Evolutionary conservation across 2,329 filamentous ascomycete species (phyloP).

Genomic region (Epichloe scottii): DNA sequence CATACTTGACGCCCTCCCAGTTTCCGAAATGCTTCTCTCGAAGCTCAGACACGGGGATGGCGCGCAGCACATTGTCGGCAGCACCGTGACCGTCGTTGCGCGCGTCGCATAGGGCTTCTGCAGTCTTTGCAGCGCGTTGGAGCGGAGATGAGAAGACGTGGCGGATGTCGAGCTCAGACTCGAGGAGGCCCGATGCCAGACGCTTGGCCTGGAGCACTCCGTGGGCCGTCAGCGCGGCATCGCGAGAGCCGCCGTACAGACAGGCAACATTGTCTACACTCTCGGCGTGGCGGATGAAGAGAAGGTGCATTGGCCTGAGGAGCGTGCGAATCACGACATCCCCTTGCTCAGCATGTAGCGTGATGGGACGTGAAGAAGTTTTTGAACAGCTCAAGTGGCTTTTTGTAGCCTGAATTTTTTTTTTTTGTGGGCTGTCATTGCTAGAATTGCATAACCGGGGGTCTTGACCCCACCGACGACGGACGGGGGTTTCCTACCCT

Average conservation of each 20-base stretch:
- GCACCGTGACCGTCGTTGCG: conserved; percentile 24
- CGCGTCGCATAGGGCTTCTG: conserved; percentile 48
- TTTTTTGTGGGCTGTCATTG: neutral
- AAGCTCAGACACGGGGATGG: conserved; percentile 29
- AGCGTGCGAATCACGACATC: neutral
- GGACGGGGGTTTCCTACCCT: too few species aligned
- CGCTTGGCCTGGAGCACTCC: conserved; percentile 67
- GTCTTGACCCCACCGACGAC: too few species aligned
- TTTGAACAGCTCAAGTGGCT: neutral
- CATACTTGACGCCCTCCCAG: conserved; percentile 53
- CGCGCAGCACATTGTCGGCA: conserved; percentile 4
- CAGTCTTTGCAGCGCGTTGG: conserved; percentile 60
- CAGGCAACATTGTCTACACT: conserved; percentile 80
- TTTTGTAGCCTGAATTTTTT: neutral
- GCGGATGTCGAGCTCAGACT: conserved; percentile 26
- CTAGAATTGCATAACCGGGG: conserved; percentile 1
- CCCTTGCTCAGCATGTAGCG: neutral
- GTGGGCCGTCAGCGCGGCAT: conserved; percentile 71
- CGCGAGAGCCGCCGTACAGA: conserved; percentile 65
- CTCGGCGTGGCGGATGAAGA: conserved; percentile 78
- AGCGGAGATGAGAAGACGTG: conserved; percentile 70
- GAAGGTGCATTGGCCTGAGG: conserved; percentile 31
- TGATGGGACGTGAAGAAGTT: neutral
- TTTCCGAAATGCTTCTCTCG: conserved; percentile 66
- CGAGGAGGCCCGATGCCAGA: conserved; percentile 50